Base-by-base conservation (phyloP, 306 rosid species). In the Hippophae gyantsensis region DNA sequence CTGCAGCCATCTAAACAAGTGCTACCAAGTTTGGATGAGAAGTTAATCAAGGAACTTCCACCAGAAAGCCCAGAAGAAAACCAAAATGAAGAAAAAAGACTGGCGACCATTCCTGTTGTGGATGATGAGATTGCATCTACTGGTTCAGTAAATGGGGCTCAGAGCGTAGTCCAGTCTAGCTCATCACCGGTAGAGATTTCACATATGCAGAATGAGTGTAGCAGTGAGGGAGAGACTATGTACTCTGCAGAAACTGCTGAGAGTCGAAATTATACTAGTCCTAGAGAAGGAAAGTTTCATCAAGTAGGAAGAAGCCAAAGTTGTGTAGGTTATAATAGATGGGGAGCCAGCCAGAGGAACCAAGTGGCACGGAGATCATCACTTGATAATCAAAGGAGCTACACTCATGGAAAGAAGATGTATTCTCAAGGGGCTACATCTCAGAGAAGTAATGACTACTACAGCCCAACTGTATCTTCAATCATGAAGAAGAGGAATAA, bases 181-280 rank as follows among this genome's bases (percentile, higher is more conserved):
- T 80, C 95, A 6, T 83, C 90, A 43, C 97, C 85, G 0, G 49
- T 72, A 0, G 84, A 82, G 42, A 80, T 67, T 61, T 61, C 75
- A 5, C 77, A 70, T 61, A 68, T 83, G 87, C 95, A 75, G 47
- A 72, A 86, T 32, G 95, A 77, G 43, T 84, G 84, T 18, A 81
- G 94, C 69, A 89, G 95, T 0, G 99, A 93, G 74, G 97, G 82
- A 64, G 97, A 93, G 85, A 93, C 99, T 0, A 88, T 93, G 99
- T 93, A 93, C 73, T 93, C 99, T 7, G 99, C 99, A 0, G 99
- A 93, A 72, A 93, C 99, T 0, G 99, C 99, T 0, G 99, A 93
- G 84, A 76, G 85, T 51, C 86, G 95, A 57, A 93, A 93, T 64
- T 93, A 93, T 60, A 78, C 94, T 0, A 80, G 82, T 62, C 99